These are phyloP conservation scores for Pleurotus eryngii DNA, from an alignment of 768 basidiomycete genomes.

Conservation along the genomic window DNA sequence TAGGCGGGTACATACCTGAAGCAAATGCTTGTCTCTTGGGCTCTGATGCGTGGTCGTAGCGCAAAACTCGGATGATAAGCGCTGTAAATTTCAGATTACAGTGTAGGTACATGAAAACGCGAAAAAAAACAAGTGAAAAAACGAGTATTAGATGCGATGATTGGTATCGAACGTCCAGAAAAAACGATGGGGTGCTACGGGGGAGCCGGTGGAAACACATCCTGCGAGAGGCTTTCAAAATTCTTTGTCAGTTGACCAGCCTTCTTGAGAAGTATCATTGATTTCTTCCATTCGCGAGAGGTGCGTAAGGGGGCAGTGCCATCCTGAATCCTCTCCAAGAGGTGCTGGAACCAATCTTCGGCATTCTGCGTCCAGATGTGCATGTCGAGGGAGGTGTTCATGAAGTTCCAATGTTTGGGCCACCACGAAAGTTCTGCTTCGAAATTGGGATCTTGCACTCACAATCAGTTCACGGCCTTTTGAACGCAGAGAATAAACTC, in stretches of 20 bases:
- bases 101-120: too few relatives aligned
- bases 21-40: too few relatives aligned
- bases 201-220: too few relatives aligned
- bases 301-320: constrained; percentile 1
- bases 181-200: too few relatives aligned
- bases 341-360: constrained; percentile 17
- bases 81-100: too few relatives aligned
- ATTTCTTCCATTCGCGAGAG: constrained; percentile 2
- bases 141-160: too few relatives aligned
- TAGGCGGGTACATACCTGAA: too few relatives aligned
- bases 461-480: not conserved
- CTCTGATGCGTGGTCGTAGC: too few relatives aligned
- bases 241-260: not conserved
- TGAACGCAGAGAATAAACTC: not conserved
- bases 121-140: too few relatives aligned
- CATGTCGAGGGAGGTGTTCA: constrained; percentile 8
- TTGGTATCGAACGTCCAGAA: too few relatives aligned
- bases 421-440: constrained; percentile 13
- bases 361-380: constrained; percentile 16
- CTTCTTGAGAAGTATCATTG: not conserved
- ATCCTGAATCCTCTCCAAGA: not conserved
- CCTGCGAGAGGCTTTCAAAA: not conserved
- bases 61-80: too few relatives aligned
- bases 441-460: not conserved
- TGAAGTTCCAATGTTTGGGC: constrained; percentile 13